Evolutionary conservation across 208 protist species (phyloP).

Genomic region (Acanthamoeba healyi): DNA sequence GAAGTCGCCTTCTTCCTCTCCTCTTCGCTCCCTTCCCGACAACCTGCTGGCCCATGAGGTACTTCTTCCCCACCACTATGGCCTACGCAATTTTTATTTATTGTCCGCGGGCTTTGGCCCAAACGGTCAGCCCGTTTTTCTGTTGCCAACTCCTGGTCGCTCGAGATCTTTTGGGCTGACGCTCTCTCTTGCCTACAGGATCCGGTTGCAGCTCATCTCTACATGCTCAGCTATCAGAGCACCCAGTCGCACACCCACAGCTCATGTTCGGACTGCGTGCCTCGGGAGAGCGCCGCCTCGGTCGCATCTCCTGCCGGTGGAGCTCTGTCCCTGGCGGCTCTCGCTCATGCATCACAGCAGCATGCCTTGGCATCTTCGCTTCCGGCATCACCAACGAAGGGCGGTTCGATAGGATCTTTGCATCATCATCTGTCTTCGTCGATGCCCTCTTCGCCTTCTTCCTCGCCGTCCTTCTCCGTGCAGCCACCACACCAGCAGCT

Average conservation of each 20-base stretch:
- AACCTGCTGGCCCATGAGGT: too few species aligned
- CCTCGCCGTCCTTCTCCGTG: background rate
- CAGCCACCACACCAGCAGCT: background rate
- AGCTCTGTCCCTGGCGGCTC: background rate
- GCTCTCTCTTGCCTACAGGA: background rate
- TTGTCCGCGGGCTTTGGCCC: background rate
- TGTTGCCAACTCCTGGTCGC: background rate
- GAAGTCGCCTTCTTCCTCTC: too few species aligned
- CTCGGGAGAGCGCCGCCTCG: background rate
- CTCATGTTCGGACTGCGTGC: background rate
- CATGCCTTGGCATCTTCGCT: background rate
- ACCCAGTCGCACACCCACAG: too few species aligned
- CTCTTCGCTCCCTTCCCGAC: background rate
- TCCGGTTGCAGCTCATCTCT: background rate
- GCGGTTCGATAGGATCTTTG: background rate
- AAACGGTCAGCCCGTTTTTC: background rate
- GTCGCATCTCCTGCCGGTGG: background rate
- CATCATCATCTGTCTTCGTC: background rate
- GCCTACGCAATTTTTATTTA: too few species aligned
- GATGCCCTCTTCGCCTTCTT: background rate
- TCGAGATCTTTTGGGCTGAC: too few species aligned
- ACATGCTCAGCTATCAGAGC: background rate
- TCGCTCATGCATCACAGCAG: conserved; percentile 24
- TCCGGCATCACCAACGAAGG: background rate
- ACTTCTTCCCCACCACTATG: too few species aligned